Percentiles rank a stretch among this genome's conserved stretches.
These are phyloP conservation scores for Spirogloea muscicola DNA, from an alignment of 139 green algal species.

Conservation along the genomic window DNA sequence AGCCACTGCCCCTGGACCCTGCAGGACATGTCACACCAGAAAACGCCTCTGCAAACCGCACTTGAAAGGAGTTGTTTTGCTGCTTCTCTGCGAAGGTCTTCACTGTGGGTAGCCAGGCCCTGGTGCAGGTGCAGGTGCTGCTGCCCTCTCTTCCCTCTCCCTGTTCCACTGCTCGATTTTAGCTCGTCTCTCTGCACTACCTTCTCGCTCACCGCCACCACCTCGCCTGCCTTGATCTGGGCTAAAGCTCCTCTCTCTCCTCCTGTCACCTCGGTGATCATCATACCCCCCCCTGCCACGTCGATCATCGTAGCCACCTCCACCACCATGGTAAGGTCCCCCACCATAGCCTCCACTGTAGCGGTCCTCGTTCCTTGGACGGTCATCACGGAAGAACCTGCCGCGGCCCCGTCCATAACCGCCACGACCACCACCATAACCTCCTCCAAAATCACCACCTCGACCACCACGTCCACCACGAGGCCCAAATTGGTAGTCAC, in stretches of 20 bases:
- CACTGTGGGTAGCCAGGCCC: too few relatives aligned
- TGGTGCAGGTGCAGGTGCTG: too few relatives aligned
- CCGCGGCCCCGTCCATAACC: slow-evolving; percentile 9
- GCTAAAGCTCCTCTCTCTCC: slow-evolving; percentile 26
- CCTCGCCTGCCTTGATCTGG: slow-evolving; percentile 23
- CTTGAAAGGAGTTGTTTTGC: too few relatives aligned
- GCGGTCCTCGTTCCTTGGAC: slow-evolving; percentile 6
- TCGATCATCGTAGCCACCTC: slow-evolving; percentile 13
- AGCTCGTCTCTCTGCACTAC: slow-evolving; percentile 35
- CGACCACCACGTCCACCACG: neutral
- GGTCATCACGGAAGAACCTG: slow-evolving; percentile 6
- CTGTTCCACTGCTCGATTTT: slow-evolving; percentile 52
- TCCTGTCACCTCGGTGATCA: neutral
- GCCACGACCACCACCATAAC: slow-evolving; percentile 14
- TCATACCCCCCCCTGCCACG: neutral
- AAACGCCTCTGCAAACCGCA: too few relatives aligned
- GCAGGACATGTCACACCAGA: too few relatives aligned
- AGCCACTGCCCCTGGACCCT: too few relatives aligned
- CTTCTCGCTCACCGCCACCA: slow-evolving; percentile 16
- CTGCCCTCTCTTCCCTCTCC: slow-evolving; percentile 36
- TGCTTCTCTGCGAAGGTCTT: too few relatives aligned
- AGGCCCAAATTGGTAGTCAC: neutral
- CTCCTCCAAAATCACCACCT: slow-evolving; percentile 5
- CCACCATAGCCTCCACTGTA: neutral
- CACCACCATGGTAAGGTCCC: slow-evolving; percentile 6